These are phyloP conservation scores for Abrus precatorius DNA, from an alignment of 306 rosid genomes.

Conservation along the genomic window DNA sequence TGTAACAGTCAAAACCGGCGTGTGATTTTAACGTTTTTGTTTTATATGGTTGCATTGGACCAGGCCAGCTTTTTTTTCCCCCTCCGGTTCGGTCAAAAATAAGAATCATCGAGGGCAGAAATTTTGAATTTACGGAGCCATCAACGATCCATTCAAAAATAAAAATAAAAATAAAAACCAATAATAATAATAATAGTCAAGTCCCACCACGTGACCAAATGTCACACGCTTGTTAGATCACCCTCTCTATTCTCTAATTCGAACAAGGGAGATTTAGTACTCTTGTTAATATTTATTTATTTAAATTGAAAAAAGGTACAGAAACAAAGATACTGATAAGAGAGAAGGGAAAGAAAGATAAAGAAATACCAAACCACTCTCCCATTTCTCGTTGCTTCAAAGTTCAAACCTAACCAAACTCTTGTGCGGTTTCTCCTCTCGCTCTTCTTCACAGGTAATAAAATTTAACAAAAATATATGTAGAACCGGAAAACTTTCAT, in stretches of 20 bases:
- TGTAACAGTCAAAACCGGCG: slow-evolving; percentile 65
- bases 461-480: not conserved
- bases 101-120: slow-evolving; percentile 45
- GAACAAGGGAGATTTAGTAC: slow-evolving; percentile 22
- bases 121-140: slow-evolving; percentile 51
- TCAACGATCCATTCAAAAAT: slow-evolving; percentile 38
- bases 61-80: slow-evolving; percentile 15
- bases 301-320: slow-evolving; percentile 43
- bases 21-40: slow-evolving; percentile 56
- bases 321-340: slow-evolving; percentile 26
- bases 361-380: slow-evolving; percentile 45
- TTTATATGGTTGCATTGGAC: slow-evolving; percentile 40
- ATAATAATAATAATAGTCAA: slow-evolving; percentile 55
- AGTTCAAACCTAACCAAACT: slow-evolving; percentile 53
- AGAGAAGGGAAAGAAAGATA: slow-evolving; percentile 17
- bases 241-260: not conserved
- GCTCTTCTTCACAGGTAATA: slow-evolving; percentile 55
- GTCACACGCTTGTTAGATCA: slow-evolving; percentile 52
- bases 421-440: slow-evolving; percentile 37
- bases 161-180: not conserved
- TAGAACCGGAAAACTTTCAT: not conserved
- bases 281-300: slow-evolving; percentile 4
- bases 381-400: slow-evolving; percentile 54
- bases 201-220: slow-evolving; percentile 60
- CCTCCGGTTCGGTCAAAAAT: slow-evolving; percentile 38